Evolutionary conservation across 1,284 basidiomycete species (phyloP), one percentile per base, ranked within the genome.

Genomic region (Taiwanofungus camphoratus): DNA sequence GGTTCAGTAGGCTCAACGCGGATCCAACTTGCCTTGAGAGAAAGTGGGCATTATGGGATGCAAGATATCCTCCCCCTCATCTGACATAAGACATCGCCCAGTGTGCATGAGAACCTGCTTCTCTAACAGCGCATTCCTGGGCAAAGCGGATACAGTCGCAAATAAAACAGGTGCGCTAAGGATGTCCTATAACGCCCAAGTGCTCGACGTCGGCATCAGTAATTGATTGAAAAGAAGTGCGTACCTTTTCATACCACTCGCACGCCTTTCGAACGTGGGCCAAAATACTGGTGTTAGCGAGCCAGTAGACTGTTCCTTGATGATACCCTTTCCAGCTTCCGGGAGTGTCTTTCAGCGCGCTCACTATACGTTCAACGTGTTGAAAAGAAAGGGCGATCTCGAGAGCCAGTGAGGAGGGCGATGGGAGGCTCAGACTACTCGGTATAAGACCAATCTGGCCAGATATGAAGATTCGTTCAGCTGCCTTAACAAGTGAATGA

Each of bases 391-490:
- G 69, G 1, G 85, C 82, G 1, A 78, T 73, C 66, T 95, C 90
- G 13, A 69, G 54, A 0, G 73, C 61, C 39, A 90, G 63, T 2
- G 74, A 79, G 13, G 57, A 62, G 1, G 81, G 77, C 0, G 69
- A 65, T 1, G 89, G 87, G 5, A 98, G 67, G 0, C 71, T 62
- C 32, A 98, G 71, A 30, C 70, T 79, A 27, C 81, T 68, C 0
- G 96, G 95, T 19, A 87, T 69, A 21, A 99, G 71, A 0, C 92
- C 92, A 37, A 99, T 98, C 62, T 99, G 96, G 3, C 96, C 96
- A 0, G 96, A 95, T 44, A 99, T 73, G 55, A 88, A 92, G 7
- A 92, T 69, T 3, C 79, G 79, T 41, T 86, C 76, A 45, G 78
- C 79, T 31, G 74, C 79, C 87, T 93, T n/a, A n/a, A n/a, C n/a